Evolutionary conservation across 2,329 filamentous ascomycete species (phyloP).

Genomic region (Xylaria sp.): DNA sequence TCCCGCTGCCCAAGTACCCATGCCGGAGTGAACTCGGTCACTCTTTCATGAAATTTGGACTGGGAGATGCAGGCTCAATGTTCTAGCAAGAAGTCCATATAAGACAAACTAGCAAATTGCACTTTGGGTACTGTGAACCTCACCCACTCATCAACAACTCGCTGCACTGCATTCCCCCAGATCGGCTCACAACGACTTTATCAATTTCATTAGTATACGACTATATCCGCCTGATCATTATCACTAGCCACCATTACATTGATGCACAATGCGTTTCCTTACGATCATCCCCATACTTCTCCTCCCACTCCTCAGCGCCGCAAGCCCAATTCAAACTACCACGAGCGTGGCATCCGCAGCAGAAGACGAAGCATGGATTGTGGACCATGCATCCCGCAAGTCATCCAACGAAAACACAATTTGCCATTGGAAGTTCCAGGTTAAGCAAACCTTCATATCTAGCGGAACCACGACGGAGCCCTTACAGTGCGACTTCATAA

Average conservation of each 20-base stretch:
- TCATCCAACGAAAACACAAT: constrained; percentile 5
- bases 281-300: constrained; percentile 1
- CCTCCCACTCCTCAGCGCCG: constrained; percentile 3
- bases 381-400: constrained; percentile 34
- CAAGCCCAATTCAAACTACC: constrained; percentile 1
- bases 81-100: constrained; percentile 2
- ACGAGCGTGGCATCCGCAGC: not conserved
- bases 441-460: constrained; percentile 17
- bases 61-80: not conserved
- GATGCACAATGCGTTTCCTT: constrained; percentile 27
- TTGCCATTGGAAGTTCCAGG: constrained; percentile 39
- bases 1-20: not conserved
- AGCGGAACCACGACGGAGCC: not conserved
- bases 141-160: constrained; percentile 8
- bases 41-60: not conserved
- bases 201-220: not conserved
- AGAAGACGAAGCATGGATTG: constrained; percentile 30
- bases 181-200: not conserved
- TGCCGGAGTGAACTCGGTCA: not conserved
- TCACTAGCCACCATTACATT: not conserved
- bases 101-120: constrained; percentile 1
- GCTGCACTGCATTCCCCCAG: not conserved
- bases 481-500: constrained; percentile 22
- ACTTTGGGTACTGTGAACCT: not conserved
- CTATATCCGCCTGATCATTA: not conserved